A percentile compares a stretch with the other conserved stretches of the same genome.
Evolutionary conservation across 2,329 filamentous ascomycete genomes (phyloP).

Genomic region (Balansia obtecta): DNA sequence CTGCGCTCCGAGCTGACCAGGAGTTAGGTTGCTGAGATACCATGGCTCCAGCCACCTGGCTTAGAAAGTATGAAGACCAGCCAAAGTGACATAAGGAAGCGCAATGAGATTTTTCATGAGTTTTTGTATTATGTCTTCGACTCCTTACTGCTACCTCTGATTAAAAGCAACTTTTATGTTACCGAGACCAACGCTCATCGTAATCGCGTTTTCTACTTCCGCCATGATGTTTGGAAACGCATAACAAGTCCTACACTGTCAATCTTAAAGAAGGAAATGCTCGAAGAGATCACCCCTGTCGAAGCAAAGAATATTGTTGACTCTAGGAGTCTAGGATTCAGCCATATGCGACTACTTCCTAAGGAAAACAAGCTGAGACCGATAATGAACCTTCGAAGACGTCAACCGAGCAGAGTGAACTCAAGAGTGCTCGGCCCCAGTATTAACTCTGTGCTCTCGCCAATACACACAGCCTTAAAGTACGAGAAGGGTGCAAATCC

Average conservation of each 20-base stretch:
- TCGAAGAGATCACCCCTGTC: conserved; percentile 58
- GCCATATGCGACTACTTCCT: conserved; percentile 68
- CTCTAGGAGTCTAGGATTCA: conserved; percentile 57
- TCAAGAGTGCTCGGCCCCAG: conserved; percentile 46
- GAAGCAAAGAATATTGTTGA: conserved; percentile 46
- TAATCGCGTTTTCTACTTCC: conserved; percentile 81
- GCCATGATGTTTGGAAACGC: conserved; percentile 80
- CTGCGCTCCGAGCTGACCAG: background rate
- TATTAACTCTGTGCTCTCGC: conserved; percentile 44
- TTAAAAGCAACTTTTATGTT: conserved; percentile 83
- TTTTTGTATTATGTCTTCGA: conserved; percentile 90
- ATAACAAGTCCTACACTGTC: conserved; percentile 62
- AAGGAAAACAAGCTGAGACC: conserved; percentile 67
- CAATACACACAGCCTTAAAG: conserved; percentile 64
- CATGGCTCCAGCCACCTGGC: conserved; percentile 57
- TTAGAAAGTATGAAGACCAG: conserved; percentile 44
- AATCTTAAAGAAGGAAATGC: conserved; percentile 57
- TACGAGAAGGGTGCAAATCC: conserved; percentile 56
- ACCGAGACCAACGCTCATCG: conserved; percentile 77
- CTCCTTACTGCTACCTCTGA: conserved; percentile 75
- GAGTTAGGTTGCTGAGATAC: conserved; percentile 48
- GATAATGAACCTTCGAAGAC: conserved; percentile 73
- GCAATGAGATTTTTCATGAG: conserved; percentile 67
- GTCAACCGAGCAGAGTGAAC: conserved; percentile 41
- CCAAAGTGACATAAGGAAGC: conserved; percentile 60